Evolutionary conservation across 371 early-diverging fungal genomes (phyloP), one percentile per base, ranked within the genome.

Genomic region (Umbelopsis sp.): DNA sequence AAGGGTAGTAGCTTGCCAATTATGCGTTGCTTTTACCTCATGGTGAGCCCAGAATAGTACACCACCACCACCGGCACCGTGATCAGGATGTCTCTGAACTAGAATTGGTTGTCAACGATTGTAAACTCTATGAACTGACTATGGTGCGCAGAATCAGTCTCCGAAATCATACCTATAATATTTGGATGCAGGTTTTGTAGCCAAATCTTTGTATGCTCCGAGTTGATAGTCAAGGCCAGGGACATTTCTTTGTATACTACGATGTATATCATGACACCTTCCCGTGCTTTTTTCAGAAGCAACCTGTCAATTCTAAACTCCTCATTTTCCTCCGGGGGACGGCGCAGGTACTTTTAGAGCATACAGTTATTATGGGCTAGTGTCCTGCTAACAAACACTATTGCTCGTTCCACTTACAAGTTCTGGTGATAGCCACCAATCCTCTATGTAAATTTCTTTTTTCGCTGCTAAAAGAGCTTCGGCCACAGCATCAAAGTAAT

Each of bases 401-500:
- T 4, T 1, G 22, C 64, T 24, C 20, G 50, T 51, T 32, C 9
- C 22, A 64, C 48, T 69, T 79, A 88, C 89, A 76, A 94, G 62
- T 69, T 94, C 93, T 8, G 95, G 95, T 11, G 89, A 84, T 32
- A 94, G 79, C 94, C 96, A 96, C 98, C 98, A 97, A 76, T 94
- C 97, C 11, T 83, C 85, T 65, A 96, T 95, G 74, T 92, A 95
- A 48, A 96, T 93, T 70, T 89, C 88, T 29, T 79, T 75, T 68
- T 89, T 90, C 57, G 97, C 96, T 48, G 86, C 84, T 50, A 89
- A 72, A 68, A 96, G 83, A 20, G 93, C 92, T 69, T 93, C 93
- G 4, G 92, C 92, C 5, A 96, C 83, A 1, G 91, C 91, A 69
- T 87, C 84, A 67, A 94, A 95, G 75, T 96, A 96, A 72, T 92